phyloP scores from a whole-genome alignment of 805 yeast genomes.

The Metschnikowia bowlesiae region DNA sequence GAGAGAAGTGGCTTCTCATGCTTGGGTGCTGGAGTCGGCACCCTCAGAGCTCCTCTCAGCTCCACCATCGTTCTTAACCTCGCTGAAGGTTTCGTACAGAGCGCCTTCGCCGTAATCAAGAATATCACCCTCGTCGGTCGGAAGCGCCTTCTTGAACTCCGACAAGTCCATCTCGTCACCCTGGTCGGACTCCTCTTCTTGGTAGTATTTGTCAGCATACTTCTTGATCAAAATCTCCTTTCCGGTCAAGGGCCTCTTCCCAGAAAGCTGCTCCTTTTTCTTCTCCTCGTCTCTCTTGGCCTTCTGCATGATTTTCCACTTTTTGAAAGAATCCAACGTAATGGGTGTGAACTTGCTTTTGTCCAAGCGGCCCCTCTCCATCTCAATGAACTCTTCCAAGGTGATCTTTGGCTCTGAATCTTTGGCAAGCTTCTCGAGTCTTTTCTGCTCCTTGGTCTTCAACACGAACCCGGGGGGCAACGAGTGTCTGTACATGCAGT shows the following conservation, averaged over 20 bases:
- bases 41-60: constrained; percentile 2
- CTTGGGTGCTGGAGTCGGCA: constrained; percentile 1
- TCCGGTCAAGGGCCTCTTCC: constrained; percentile 56
- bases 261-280: constrained; percentile 29
- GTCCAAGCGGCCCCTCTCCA: constrained; percentile 84
- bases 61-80: constrained; percentile 2
- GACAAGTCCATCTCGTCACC: constrained; percentile 56
- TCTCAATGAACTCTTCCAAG: constrained; percentile 90
- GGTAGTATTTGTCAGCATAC: constrained; percentile 51
- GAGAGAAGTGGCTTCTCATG: constrained; percentile 5
- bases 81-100: constrained; percentile 12
- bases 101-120: constrained; percentile 70
- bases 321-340: constrained; percentile 69
- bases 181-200: constrained; percentile 48
- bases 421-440: constrained; percentile 78
- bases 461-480: constrained; percentile 95
- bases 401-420: constrained; percentile 87
- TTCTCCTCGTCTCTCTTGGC: constrained; percentile 47
- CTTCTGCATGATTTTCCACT: constrained; percentile 75
- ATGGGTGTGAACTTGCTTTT: constrained; percentile 76
- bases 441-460: constrained; percentile 94
- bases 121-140: constrained; percentile 44
- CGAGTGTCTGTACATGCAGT: constrained; percentile 92
- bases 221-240: constrained; percentile 62
- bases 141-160: constrained; percentile 51